Conservation (phyloP, 2,329 filamentous ascomycete genomes). For the Whalleya microplaca region DNA sequence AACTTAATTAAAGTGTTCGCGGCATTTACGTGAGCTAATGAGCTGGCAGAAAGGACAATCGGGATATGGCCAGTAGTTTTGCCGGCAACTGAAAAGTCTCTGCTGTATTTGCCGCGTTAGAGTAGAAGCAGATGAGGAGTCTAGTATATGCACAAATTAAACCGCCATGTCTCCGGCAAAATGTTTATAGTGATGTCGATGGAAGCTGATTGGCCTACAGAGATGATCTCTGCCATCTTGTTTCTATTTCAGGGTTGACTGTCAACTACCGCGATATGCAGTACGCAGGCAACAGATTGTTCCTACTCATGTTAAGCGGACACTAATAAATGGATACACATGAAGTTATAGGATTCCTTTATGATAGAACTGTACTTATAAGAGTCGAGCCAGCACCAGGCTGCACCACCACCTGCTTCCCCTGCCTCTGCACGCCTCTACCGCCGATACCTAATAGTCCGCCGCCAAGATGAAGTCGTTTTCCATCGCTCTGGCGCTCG, state of each 20-base stretch:
- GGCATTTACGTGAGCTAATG: slow-evolving; percentile 9
- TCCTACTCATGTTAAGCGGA: slow-evolving; percentile 3
- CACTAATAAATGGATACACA: slow-evolving; percentile 2
- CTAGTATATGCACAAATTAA: slow-evolving; percentile 16
- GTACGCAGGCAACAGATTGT: slow-evolving; percentile 12
- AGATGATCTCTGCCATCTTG: slow-evolving; percentile 4
- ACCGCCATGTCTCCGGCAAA: slow-evolving; percentile 32
- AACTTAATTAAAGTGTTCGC: too few relatives aligned
- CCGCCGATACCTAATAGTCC: slow-evolving; percentile 10
- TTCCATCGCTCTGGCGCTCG: slow-evolving; percentile 30
- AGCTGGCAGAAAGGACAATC: not conserved
- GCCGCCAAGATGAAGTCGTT: slow-evolving; percentile 34
- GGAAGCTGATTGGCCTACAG: slow-evolving; percentile 22
- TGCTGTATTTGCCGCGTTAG: slow-evolving; percentile 24
- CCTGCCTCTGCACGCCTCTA: slow-evolving; percentile 7
- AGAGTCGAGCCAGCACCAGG: not conserved
- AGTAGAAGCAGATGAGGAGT: slow-evolving; percentile 7
- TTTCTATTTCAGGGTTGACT: slow-evolving; percentile 5
- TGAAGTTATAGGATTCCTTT: not conserved
- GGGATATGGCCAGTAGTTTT: slow-evolving; percentile 20
- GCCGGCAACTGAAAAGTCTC: slow-evolving; percentile 20
- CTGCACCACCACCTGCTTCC: not conserved
- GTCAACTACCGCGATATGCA: slow-evolving; percentile 10
- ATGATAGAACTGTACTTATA: slow-evolving; percentile 15
- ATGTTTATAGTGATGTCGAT: slow-evolving; percentile 22